Evolutionary conservation across 768 basidiomycete genomes (phyloP).

Genomic region (Naematelia encephala): DNA sequence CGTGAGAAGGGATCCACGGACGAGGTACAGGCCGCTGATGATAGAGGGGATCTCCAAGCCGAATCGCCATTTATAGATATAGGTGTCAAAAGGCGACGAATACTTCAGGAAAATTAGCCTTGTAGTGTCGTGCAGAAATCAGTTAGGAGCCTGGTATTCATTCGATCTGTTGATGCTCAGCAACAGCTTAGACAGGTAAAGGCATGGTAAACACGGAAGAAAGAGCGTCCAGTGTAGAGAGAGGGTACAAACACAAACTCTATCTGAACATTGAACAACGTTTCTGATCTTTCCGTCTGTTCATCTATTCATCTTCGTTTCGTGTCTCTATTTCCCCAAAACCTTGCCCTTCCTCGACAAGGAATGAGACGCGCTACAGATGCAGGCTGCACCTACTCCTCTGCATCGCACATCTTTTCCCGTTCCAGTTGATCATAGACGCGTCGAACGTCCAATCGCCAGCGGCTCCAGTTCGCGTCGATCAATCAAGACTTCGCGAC

Average conservation of each 20-base stretch:
- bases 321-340: neutral
- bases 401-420: conserved; percentile 1
- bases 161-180: neutral
- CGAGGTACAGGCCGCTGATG: neutral
- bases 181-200: neutral
- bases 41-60: neutral
- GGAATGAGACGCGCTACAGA: neutral
- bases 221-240: neutral
- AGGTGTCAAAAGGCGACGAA: no score
- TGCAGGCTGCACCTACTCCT: neutral
- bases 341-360: neutral
- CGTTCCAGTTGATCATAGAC: neutral
- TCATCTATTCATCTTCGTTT: neutral
- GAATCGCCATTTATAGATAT: no score
- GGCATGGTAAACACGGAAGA: neutral
- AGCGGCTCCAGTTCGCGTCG: neutral
- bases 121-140: no score
- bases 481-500: conserved; percentile 14
- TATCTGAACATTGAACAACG: neutral
- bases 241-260: neutral
- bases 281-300: neutral
- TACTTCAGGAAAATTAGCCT: no score
- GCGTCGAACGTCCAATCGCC: neutral
- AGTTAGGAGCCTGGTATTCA: no score
- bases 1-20: no score